A percentile compares a stretch with the other conserved stretches of the same genome.
Conservation (phyloP, 495 filamentous ascomycete species). For the Xylaria palmicola region DNA sequence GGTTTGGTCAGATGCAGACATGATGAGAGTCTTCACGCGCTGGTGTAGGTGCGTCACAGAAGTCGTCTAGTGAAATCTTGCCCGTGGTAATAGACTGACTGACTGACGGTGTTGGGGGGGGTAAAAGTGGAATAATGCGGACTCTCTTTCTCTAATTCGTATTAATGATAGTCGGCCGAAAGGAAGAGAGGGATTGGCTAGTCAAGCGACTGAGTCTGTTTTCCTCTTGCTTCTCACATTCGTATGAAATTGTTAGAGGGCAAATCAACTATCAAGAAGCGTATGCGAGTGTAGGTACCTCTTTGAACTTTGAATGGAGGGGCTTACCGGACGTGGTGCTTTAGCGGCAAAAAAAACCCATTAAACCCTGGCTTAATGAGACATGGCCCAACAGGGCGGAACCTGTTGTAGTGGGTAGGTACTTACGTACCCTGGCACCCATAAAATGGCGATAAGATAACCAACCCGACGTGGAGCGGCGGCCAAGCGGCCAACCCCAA, state of each 20-base stretch:
- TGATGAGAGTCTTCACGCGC: slow-evolving; percentile 6
- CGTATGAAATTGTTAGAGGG: no score
- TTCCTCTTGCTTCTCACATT: background rate
- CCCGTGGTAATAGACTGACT: background rate
- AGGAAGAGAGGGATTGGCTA: background rate
- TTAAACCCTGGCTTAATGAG: background rate
- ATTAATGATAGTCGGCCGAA: background rate
- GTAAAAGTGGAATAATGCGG: background rate
- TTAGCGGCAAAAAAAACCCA: background rate
- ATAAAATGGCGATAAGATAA: slow-evolving; percentile 5
- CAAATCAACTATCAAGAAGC: no score
- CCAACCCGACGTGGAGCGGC: background rate
- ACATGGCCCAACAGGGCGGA: background rate
- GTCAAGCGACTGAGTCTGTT: background rate
- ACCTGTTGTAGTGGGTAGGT: background rate
- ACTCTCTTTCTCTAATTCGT: background rate
- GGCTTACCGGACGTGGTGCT: no score
- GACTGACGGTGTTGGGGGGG: background rate
- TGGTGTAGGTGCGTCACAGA: background rate
- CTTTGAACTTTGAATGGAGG: no score
- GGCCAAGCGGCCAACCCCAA: background rate
- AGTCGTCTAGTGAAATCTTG: background rate
- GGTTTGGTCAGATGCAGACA: slow-evolving; percentile 22
- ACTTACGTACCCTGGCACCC: background rate
- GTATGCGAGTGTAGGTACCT: background rate